These are phyloP conservation scores for Heritiera littoralis DNA, from an alignment of 345 rosid genomes.

Conservation along the genomic window DNA sequence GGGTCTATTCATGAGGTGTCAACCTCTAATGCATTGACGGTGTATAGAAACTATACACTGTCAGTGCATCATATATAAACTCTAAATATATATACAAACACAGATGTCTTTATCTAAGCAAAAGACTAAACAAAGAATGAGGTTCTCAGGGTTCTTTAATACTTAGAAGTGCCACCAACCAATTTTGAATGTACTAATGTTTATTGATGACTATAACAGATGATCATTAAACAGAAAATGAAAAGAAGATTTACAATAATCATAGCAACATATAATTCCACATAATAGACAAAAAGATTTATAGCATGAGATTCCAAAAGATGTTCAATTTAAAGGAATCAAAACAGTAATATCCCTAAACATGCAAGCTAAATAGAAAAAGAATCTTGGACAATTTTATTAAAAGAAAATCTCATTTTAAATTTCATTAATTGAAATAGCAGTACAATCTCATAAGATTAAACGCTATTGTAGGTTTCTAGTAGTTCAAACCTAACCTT, in stretches of 20 bases:
- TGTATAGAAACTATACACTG: too few species aligned
- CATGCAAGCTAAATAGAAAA: not conserved
- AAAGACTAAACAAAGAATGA: constrained; percentile 1
- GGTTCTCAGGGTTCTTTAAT: not conserved
- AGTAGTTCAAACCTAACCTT: not conserved
- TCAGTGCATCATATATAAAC: too few species aligned
- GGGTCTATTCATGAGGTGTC: too few species aligned
- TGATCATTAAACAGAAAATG: not conserved
- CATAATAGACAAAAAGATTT: not conserved
- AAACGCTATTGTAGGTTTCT: not conserved
- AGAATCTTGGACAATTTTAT: not conserved
- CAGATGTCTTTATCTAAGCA: not conserved
- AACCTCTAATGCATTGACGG: too few species aligned
- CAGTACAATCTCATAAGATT: not conserved
- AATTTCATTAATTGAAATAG: not conserved
- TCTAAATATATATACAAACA: not conserved
- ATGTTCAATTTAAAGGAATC: not conserved
- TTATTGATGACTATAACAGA: not conserved
- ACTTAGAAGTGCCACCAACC: constrained; percentile 10
- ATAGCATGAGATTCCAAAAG: not conserved
- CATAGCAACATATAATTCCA: not conserved
- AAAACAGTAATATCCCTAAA: not conserved
- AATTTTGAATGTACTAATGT: not conserved
- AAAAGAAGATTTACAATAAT: constrained; percentile 1
- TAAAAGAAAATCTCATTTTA: not conserved